phyloP scores from a whole-genome alignment of 495 filamentous ascomycete genomes.

The Bathelium albidoporum region DNA sequence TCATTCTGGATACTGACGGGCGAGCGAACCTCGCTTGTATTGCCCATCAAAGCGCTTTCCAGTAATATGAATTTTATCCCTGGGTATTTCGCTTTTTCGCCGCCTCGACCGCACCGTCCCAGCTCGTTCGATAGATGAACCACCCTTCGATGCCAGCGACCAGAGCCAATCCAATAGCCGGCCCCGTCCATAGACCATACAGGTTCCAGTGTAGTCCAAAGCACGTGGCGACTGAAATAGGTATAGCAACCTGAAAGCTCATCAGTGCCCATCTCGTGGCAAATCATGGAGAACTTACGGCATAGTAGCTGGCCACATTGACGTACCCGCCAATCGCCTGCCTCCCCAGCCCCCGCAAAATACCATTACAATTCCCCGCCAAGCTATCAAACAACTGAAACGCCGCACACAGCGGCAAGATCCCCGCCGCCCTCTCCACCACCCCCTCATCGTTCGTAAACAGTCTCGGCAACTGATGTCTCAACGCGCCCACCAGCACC shows the following conservation, averaged over 20 bases:
- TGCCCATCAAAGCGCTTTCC: neutral
- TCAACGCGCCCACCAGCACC: slow-evolving; percentile 49
- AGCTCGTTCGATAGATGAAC: slow-evolving; percentile 57
- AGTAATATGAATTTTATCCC: neutral
- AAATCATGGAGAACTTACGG: slow-evolving; percentile 22
- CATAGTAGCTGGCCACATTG: slow-evolving; percentile 76
- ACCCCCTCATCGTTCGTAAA: slow-evolving; percentile 78
- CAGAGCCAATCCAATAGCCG: slow-evolving; percentile 28
- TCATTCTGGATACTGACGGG: too few species aligned
- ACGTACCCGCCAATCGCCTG: slow-evolving; percentile 86
- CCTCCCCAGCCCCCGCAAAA: slow-evolving; percentile 72
- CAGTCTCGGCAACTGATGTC: slow-evolving; percentile 60
- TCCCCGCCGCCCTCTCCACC: slow-evolving; percentile 56
- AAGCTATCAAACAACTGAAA: slow-evolving; percentile 85
- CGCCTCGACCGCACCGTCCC: slow-evolving; percentile 64
- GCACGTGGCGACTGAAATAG: slow-evolving; percentile 64
- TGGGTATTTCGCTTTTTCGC: slow-evolving; percentile 52
- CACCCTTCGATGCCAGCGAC: slow-evolving; percentile 55
- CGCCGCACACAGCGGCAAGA: slow-evolving; percentile 68
- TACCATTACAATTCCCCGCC: slow-evolving; percentile 66
- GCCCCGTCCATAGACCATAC: slow-evolving; percentile 61
- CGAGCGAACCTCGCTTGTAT: too few species aligned
- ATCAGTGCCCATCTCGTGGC: neutral
- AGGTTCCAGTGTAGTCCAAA: slow-evolving; percentile 67
- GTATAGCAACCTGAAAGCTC: slow-evolving; percentile 51